These are phyloP conservation scores for Sugiyamaella boreocaroliniensis DNA, from an alignment of 805 yeast species.

Conservation along the genomic window DNA sequence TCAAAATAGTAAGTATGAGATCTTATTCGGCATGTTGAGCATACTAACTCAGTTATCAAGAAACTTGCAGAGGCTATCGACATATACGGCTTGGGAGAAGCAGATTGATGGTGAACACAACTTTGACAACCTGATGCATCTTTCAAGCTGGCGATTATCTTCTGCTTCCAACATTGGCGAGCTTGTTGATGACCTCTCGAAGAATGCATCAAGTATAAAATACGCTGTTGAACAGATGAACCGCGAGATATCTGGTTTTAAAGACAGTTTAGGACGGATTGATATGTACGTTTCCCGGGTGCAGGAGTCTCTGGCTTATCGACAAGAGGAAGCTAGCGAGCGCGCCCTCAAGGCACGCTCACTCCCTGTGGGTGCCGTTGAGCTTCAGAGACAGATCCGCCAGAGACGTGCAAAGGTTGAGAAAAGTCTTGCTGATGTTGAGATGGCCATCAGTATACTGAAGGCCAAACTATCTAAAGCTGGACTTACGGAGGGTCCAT, in stretches of 20 bases:
- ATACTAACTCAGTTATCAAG: neutral
- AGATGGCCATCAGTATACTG: conserved; percentile 11
- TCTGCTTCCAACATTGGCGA: conserved; percentile 6
- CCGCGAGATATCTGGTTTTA: conserved; percentile 3
- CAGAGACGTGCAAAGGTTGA: conserved; percentile 5
- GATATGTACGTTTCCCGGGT: conserved; percentile 12
- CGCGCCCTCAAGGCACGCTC: conserved; percentile 10
- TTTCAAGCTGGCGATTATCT: conserved; percentile 13
- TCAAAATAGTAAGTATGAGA: conserved; percentile 4
- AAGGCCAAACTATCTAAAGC: conserved; percentile 10
- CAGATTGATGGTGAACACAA: neutral
- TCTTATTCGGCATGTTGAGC: neutral
- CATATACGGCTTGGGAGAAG: conserved; percentile 5
- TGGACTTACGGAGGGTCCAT: conserved; percentile 8
- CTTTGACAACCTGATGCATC: conserved; percentile 8
- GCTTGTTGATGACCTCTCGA: conserved; percentile 6
- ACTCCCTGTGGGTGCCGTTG: conserved; percentile 18
- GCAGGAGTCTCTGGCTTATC: conserved; percentile 10
- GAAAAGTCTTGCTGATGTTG: conserved; percentile 8
- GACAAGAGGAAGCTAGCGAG: conserved; percentile 10
- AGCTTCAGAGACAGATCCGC: conserved; percentile 16
- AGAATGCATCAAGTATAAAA: neutral
- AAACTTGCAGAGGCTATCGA: conserved; percentile 1
- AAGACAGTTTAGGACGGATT: conserved; percentile 7
- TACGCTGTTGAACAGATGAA: neutral